Percentiles rank a stretch among this genome's conserved stretches.
Evolutionary conservation across 139 green algal species (phyloP).

Genomic region (Chlorella sp.): DNA sequence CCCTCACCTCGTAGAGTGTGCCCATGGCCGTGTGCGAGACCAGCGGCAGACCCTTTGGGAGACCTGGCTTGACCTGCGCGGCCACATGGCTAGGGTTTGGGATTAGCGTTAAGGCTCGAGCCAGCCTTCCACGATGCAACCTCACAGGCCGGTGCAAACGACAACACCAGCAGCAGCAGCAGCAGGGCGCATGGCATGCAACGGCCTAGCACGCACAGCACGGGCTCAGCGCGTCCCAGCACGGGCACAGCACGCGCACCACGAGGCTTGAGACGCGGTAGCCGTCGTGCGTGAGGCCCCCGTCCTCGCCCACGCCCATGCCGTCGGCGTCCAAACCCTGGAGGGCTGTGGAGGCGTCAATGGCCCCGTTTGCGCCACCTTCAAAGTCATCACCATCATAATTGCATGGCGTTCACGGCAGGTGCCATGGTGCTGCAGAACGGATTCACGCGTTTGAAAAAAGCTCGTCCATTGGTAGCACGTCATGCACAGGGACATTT

Average conservation of each 20-base stretch:
- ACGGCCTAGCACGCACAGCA: not conserved
- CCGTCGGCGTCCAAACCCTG: not conserved
- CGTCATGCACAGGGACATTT: not conserved
- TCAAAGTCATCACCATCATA: not conserved
- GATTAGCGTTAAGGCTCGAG: not conserved
- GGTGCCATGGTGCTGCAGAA: too few relatives aligned
- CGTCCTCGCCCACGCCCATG: not conserved
- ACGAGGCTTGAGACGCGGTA: not conserved
- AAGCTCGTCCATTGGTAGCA: not conserved
- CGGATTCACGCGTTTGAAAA: too few relatives aligned
- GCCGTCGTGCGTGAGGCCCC: not conserved
- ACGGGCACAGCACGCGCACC: not conserved
- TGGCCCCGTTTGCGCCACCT: too few relatives aligned
- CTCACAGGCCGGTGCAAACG: not conserved
- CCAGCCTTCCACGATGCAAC: not conserved
- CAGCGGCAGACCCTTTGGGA: not conserved
- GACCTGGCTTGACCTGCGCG: not conserved
- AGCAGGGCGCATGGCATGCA: not conserved
- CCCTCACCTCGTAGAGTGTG: not conserved
- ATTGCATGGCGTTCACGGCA: too few relatives aligned
- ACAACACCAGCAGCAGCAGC: not conserved
- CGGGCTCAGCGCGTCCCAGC: not conserved
- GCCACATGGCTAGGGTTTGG: not conserved
- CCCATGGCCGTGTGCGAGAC: not conserved
- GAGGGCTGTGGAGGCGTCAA: not conserved